Conservation (phyloP, 768 basidiomycete genomes). For the Phlebiopsis gigantea region DNA sequence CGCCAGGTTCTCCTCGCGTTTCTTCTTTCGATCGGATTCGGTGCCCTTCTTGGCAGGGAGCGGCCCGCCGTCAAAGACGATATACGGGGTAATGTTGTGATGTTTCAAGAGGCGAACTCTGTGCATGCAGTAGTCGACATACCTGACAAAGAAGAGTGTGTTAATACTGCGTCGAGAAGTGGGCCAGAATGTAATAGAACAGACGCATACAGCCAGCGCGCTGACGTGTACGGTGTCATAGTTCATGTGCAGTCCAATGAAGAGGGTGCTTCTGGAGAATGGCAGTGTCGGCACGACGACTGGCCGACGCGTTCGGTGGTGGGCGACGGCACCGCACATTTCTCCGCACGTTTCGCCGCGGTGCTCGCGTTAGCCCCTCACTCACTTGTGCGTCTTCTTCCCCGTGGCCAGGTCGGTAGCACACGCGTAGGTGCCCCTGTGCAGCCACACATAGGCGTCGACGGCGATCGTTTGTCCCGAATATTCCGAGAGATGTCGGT, state of each 20-base stretch:
- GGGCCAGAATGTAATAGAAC: neutral
- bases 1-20: slow-evolving; percentile 71
- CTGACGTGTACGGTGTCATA: neutral
- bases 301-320: neutral
- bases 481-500: slow-evolving; percentile 75
- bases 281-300: neutral
- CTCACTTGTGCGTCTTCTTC: slow-evolving; percentile 77
- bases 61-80: slow-evolving; percentile 96
- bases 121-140: slow-evolving; percentile 96
- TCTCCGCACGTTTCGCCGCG: neutral
- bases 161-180: neutral
- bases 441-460: slow-evolving; percentile 94
- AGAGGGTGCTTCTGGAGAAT: neutral
- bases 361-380: slow-evolving; percentile 6
- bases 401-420: slow-evolving; percentile 88
- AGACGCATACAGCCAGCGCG: neutral
- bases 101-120: slow-evolving; percentile 82
- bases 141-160: slow-evolving; percentile 42
- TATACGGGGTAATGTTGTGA: slow-evolving; percentile 78
- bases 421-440: slow-evolving; percentile 85
- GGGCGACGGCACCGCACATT: neutral
- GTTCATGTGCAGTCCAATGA: neutral
- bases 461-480: slow-evolving; percentile 83
- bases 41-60: slow-evolving; percentile 93
- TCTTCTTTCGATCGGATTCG: slow-evolving; percentile 71